Evolutionary conservation across 352 stramenopile species (phyloP).

Genomic region (Pythium volutum): DNA sequence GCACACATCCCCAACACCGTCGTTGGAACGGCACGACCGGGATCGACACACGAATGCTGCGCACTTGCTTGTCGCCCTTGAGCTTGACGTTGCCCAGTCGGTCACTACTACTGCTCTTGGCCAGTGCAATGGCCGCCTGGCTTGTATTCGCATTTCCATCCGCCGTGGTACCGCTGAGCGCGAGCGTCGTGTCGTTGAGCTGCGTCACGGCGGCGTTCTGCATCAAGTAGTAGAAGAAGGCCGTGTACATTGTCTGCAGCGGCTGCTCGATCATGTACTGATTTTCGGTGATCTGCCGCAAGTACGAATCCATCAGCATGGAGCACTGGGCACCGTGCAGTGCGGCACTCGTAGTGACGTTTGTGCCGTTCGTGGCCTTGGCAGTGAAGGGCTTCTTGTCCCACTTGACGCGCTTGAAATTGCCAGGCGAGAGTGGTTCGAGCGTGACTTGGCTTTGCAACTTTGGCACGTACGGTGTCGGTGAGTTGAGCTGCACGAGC

Average conservation of each 20-base stretch:
- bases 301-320: conserved; percentile 44
- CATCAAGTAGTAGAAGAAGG: conserved; percentile 51
- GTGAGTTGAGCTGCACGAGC: conserved; percentile 42
- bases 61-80: conserved; percentile 21
- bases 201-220: conserved; percentile 33
- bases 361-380: conserved; percentile 2
- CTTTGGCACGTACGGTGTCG: conserved; percentile 22
- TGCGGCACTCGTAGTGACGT: conserved; percentile 1
- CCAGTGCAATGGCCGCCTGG: not conserved
- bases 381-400: conserved; percentile 10
- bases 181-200: conserved; percentile 15
- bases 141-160: too few relatives aligned
- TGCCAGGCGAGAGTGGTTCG: not conserved
- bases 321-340: conserved; percentile 35
- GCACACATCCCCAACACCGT: conserved; percentile 8
- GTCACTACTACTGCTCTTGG: not conserved
- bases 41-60: conserved; percentile 19
- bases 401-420: conserved; percentile 21
- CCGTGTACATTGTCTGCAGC: conserved; percentile 45
- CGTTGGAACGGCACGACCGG: conserved; percentile 4
- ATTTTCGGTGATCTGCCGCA: conserved; percentile 41
- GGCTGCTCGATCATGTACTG: conserved; percentile 42
- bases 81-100: conserved; percentile 23
- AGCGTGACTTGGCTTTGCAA: not conserved
- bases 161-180: not conserved